Percentiles rank a stretch among this genome's conserved stretches.
Conservation (phyloP, 306 rosid species). For the Mimosa bimucronata region DNA sequence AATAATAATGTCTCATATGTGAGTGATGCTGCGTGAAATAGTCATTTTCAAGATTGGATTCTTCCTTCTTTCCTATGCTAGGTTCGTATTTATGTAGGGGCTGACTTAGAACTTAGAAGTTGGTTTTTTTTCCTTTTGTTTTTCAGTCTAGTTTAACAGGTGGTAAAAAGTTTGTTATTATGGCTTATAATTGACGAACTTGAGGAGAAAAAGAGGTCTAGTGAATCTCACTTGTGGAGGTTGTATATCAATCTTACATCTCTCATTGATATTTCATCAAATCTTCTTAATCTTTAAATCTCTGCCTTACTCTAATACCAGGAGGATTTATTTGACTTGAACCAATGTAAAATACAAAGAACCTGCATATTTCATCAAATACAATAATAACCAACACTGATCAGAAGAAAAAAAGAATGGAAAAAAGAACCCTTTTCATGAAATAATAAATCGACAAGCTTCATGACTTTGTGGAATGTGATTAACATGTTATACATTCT, state of each 20-base stretch:
- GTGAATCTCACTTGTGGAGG: neutral
- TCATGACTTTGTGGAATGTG: neutral
- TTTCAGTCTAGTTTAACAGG: slow-evolving; percentile 5
- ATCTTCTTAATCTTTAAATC: neutral
- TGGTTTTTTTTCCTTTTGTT: neutral
- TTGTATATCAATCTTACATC: neutral
- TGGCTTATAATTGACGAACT: neutral
- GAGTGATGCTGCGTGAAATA: too few species aligned
- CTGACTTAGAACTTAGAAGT: slow-evolving; percentile 15
- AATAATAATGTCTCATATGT: too few species aligned
- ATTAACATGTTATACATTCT: neutral
- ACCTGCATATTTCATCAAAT: neutral
- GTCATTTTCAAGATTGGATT: too few species aligned
- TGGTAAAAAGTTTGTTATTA: neutral
- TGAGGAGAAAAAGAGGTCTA: neutral
- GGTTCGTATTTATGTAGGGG: neutral
- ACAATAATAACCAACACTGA: neutral
- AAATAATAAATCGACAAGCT: neutral
- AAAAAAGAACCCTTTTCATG: neutral
- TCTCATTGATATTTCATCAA: neutral
- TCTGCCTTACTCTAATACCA: neutral
- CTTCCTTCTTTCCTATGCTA: slow-evolving; percentile 1
- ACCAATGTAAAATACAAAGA: neutral
- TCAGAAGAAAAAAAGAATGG: neutral
- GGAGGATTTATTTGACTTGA: neutral